These are phyloP conservation scores for Saururus chinensis DNA, from an alignment of 164 flowering plant species.

Conservation along the genomic window DNA sequence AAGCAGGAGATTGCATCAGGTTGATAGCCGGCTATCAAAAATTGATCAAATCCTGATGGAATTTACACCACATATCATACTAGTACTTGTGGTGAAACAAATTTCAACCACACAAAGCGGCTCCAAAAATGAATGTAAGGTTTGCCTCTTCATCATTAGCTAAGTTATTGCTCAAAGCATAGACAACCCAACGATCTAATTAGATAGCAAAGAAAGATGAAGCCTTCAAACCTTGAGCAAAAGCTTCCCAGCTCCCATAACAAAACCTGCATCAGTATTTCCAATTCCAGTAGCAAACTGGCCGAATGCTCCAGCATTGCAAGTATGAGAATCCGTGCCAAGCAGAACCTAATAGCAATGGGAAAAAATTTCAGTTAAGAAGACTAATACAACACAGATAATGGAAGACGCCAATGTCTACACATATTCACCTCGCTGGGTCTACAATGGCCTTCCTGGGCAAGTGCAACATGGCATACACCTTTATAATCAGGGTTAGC, in stretches of 20 bases:
- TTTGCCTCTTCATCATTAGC: no score
- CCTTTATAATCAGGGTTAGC: conserved; percentile 98
- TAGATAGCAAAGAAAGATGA: neutral
- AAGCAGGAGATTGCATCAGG: no score
- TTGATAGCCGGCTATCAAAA: no score
- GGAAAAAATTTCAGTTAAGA: conserved; percentile 1
- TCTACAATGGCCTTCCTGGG: conserved; percentile 99
- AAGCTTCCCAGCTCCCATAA: conserved; percentile 81
- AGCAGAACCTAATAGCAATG: conserved; percentile 52
- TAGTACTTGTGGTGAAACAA: no score
- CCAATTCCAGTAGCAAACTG: conserved; percentile 99
- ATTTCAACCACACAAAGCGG: no score
- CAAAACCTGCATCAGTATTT: conserved; percentile 96
- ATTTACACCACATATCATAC: no score
- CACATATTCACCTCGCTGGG: conserved; percentile 78
- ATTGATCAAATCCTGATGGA: no score
- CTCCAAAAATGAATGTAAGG: no score
- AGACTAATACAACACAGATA: neutral
- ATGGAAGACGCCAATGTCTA: neutral
- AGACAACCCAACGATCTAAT: neutral
- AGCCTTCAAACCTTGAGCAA: conserved; percentile 63
- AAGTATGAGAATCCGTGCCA: conserved; percentile 98
- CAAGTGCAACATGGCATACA: conserved; percentile 96
- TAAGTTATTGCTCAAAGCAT: neutral
- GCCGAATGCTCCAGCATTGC: conserved; percentile 99